A percentile compares a stretch with the other conserved stretches of the same genome.
Evolutionary conservation across 139 green algal species (phyloP).

Genomic region (Parachlorella kessleri): DNA sequence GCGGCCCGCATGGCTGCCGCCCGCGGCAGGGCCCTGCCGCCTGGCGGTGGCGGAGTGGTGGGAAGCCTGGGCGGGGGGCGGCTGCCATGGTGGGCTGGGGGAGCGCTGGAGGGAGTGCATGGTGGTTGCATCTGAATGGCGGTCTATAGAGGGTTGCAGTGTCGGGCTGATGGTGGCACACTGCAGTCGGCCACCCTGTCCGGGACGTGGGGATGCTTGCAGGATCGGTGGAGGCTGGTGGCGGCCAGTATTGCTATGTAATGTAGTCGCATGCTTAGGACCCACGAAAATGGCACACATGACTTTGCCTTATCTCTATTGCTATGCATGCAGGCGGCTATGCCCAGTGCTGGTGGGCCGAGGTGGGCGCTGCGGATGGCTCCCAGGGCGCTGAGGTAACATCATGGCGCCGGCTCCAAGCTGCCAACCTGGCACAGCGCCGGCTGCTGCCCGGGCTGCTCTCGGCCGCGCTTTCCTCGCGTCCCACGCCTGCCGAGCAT

Average conservation of each 20-base stretch:
- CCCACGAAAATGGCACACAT: no score
- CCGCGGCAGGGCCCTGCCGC: conserved; percentile 1
- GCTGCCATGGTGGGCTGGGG: not conserved
- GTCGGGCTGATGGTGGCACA: no score
- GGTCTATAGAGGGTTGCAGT: no score
- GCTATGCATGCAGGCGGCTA: conserved; percentile 27
- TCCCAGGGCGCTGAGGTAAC: conserved; percentile 6
- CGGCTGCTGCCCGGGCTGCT: conserved; percentile 30
- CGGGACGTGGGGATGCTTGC: no score
- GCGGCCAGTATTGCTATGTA: no score
- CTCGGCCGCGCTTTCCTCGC: not conserved
- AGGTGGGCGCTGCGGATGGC: conserved; percentile 35
- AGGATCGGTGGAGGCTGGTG: no score
- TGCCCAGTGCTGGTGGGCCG: conserved; percentile 50
- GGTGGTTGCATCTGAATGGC: no score
- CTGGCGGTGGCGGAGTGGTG: conserved; percentile 44
- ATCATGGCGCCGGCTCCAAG: conserved; percentile 3
- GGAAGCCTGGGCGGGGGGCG: not conserved
- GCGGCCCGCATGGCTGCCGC: conserved; percentile 71
- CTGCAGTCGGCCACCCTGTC: no score
- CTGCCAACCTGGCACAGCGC: conserved; percentile 25
- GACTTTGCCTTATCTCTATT: no score
- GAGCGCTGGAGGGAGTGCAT: no score
- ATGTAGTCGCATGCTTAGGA: no score
- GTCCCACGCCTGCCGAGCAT: not conserved